phyloP scores from a whole-genome alignment of 768 basidiomycete species.

The Tylopilus rubrobrunneus region DNA sequence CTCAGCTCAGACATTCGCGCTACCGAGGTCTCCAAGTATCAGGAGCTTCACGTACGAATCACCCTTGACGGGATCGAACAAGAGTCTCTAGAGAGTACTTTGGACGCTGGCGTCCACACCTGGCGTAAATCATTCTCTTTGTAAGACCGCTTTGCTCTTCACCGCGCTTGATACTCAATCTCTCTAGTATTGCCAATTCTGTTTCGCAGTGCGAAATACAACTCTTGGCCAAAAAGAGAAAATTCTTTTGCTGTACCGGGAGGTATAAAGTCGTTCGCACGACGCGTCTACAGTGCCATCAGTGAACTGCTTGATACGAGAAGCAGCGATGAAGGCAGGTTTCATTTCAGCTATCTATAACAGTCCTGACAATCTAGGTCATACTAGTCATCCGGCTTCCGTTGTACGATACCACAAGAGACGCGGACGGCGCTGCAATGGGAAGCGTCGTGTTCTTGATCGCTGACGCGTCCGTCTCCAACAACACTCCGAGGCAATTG shows the following conservation, averaged over 20 bases:
- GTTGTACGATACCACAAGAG: constrained; percentile 30
- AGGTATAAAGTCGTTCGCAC: constrained; percentile 26
- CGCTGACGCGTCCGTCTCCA: constrained; percentile 13
- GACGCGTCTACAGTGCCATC: constrained; percentile 25
- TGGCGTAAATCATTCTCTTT: constrained; percentile 30
- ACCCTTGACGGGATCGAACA: constrained; percentile 28
- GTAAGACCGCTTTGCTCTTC: constrained; percentile 10
- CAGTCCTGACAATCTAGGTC: constrained; percentile 29
- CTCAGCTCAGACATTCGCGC: constrained; percentile 20
- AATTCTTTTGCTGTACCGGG: constrained; percentile 26
- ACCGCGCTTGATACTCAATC: constrained; percentile 8
- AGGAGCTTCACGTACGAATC: constrained; percentile 24
- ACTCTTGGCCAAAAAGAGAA: constrained; percentile 25
- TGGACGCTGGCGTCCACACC: constrained; percentile 23
- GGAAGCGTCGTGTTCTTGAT: constrained; percentile 29
- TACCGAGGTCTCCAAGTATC: constrained; percentile 19
- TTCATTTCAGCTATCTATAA: constrained; percentile 30
- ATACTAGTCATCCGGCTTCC: constrained; percentile 27
- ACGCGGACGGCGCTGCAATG: constrained; percentile 22
- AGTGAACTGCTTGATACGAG: constrained; percentile 24
- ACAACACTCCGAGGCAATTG: constrained; percentile 9
- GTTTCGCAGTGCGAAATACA: constrained; percentile 28
- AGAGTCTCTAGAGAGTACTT: constrained; percentile 26
- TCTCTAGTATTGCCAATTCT: constrained; percentile 14
- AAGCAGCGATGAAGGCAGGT: constrained; percentile 25